phyloP scores from a whole-genome alignment of 345 rosid species.

The Sonneratia caseolaris region DNA sequence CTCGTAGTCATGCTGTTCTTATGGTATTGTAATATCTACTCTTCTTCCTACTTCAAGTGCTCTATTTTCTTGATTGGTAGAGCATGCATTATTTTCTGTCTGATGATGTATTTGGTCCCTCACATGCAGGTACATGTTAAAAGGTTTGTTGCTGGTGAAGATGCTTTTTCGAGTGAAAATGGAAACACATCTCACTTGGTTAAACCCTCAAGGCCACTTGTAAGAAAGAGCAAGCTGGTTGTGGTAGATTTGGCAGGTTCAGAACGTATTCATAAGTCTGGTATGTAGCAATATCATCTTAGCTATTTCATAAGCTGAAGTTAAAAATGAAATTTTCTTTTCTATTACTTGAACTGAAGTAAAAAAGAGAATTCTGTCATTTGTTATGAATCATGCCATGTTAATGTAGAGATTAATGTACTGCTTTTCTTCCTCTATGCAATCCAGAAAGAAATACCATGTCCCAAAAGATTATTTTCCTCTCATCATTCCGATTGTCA shows the following conservation, averaged over 20 bases:
- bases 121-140: constrained; percentile 66
- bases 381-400: neutral
- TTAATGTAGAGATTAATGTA: neutral
- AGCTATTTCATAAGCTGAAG: neutral
- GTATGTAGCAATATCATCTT: constrained; percentile 23
- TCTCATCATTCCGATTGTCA: neutral
- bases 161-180: constrained; percentile 41
- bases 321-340: too few species aligned
- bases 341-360: neutral
- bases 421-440: neutral
- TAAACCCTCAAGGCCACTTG: constrained; percentile 62
- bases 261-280: constrained; percentile 96
- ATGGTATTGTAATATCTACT: constrained; percentile 44
- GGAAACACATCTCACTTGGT: constrained; percentile 50
- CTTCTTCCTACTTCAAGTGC: constrained; percentile 7
- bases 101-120: neutral
- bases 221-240: constrained; percentile 83
- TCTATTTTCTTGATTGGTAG: constrained; percentile 3
- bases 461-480: neutral
- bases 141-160: constrained; percentile 64
- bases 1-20: constrained; percentile 94
- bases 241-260: constrained; percentile 98
- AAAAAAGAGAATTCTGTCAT: neutral
- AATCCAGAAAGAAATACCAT: neutral
- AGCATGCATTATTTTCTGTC: constrained; percentile 10